phyloP scores from a whole-genome alignment of 495 filamentous ascomycete species.

The Podospora pseudopauciseta region DNA sequence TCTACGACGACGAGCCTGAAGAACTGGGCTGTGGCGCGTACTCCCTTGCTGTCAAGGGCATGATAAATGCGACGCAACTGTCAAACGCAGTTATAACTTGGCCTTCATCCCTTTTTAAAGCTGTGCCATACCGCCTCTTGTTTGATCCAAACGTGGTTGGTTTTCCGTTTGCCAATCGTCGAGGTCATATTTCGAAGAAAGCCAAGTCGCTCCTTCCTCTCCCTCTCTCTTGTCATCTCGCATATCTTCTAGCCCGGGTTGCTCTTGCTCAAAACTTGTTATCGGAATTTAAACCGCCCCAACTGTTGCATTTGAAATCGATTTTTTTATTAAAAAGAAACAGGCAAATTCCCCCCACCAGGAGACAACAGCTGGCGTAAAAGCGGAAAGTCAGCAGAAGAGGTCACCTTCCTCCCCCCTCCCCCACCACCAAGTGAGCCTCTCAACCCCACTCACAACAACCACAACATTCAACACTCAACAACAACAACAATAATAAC shows the following conservation, averaged over 20 bases:
- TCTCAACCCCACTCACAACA: neutral
- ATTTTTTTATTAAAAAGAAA: neutral
- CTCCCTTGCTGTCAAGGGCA: neutral
- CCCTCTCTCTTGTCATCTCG: neutral
- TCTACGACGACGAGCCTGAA: neutral
- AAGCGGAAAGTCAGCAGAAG: neutral
- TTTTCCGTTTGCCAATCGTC: neutral
- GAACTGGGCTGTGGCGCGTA: neutral
- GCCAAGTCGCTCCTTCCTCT: neutral
- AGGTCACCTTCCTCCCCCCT: no score
- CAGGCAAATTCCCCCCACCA: neutral
- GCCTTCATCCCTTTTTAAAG: neutral
- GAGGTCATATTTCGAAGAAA: neutral
- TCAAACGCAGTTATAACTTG: neutral
- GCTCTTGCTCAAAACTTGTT: neutral
- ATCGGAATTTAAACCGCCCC: neutral
- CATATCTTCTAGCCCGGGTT: neutral
- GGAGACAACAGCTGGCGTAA: neutral
- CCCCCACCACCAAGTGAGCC: neutral
- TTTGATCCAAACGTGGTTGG: neutral
- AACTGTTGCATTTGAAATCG: neutral
- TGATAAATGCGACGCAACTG: neutral
- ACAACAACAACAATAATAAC: slow-evolving; percentile 1
- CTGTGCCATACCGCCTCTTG: neutral
- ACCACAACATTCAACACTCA: neutral